Conservation (phyloP, 1,284 basidiomycete genomes). For the Austropuccinia psidii region DNA sequence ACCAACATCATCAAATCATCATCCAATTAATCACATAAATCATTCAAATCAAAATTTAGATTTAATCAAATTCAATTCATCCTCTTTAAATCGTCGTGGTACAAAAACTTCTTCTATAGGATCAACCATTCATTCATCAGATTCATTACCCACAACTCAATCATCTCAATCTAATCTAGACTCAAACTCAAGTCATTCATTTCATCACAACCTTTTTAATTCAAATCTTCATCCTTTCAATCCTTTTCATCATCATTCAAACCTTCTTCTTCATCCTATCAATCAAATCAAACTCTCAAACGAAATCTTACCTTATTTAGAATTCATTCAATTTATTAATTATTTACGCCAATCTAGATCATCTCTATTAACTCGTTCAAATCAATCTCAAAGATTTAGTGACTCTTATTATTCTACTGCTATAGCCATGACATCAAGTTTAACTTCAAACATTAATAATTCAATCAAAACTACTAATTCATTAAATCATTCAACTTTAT, state of each 20-base stretch:
- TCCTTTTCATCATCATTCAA: background rate
- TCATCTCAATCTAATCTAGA: background rate
- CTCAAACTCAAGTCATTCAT: background rate
- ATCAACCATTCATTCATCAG: background rate
- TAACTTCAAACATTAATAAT: too few relatives aligned
- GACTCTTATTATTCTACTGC: conserved; percentile 38
- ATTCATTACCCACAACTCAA: background rate
- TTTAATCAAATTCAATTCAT: background rate
- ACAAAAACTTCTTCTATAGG: background rate
- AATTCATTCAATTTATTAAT: conserved; percentile 72
- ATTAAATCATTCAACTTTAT: background rate
- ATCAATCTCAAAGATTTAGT: conserved; percentile 7
- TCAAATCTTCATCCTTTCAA: background rate
- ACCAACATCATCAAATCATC: background rate
- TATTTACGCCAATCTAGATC: conserved; percentile 67
- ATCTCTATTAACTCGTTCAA: background rate
- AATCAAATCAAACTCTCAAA: background rate
- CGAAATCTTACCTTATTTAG: conserved; percentile 62
- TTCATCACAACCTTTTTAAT: too few relatives aligned
- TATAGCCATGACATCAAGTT: background rate
- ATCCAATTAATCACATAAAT: too few relatives aligned
- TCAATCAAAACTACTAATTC: conserved; percentile 3
- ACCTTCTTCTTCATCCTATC: background rate
- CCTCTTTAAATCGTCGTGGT: background rate
- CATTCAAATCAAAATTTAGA: too few relatives aligned